These are phyloP conservation scores for Elaeis guineensis DNA, from an alignment of 176 grass and related monocot species.

Conservation along the genomic window DNA sequence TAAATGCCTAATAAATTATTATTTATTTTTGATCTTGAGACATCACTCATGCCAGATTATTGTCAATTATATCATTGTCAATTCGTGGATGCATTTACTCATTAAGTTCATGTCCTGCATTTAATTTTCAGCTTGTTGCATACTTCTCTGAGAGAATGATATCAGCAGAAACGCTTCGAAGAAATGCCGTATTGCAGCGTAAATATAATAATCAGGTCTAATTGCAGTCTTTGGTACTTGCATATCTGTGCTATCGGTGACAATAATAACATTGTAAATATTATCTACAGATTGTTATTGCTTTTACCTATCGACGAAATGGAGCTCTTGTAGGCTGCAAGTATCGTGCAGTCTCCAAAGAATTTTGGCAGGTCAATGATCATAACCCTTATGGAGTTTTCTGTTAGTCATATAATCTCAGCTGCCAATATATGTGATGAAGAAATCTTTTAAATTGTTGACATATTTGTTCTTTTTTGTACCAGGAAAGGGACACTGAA, in stretches of 20 bases:
- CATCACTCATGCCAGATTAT: too few species aligned
- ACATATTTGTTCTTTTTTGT: slow-evolving; percentile 17
- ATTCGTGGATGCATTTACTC: not conserved
- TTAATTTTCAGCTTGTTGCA: slow-evolving; percentile 54
- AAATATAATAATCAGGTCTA: slow-evolving; percentile 37
- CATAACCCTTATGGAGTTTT: not conserved
- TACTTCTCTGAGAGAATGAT: slow-evolving; percentile 78
- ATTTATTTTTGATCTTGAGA: too few species aligned
- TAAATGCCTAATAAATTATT: too few species aligned
- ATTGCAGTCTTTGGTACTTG: not conserved
- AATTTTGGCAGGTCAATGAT: slow-evolving; percentile 67
- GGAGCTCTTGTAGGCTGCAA: slow-evolving; percentile 70
- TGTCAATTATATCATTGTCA: not conserved
- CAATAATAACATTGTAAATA: too few species aligned
- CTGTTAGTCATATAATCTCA: too few species aligned
- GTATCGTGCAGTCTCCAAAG: slow-evolving; percentile 64
- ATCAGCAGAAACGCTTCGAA: slow-evolving; percentile 59
- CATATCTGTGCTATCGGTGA: not conserved
- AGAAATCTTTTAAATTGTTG: too few species aligned
- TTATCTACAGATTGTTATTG: slow-evolving; percentile 64
- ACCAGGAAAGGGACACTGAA: slow-evolving; percentile 69
- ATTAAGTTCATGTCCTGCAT: slow-evolving; percentile 19
- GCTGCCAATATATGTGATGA: too few species aligned
- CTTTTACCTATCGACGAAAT: slow-evolving; percentile 77
- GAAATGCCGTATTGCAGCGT: slow-evolving; percentile 62